Evolutionary conservation across 2,329 filamentous ascomycete genomes (phyloP).

Genomic region (Aspergillus amoenus): DNA sequence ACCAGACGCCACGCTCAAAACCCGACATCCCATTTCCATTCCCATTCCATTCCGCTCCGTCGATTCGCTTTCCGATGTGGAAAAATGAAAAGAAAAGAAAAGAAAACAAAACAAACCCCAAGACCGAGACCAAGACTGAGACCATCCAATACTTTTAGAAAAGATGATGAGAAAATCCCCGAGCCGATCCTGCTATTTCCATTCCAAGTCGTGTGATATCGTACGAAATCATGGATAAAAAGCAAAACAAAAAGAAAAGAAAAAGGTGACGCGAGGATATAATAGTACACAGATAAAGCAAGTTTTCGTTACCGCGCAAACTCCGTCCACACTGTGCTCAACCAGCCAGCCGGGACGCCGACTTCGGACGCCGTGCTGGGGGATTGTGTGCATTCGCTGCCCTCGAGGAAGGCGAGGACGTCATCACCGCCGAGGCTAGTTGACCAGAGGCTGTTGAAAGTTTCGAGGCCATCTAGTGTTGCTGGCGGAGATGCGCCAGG

Average conservation of each 20-base stretch:
- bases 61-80: not conserved
- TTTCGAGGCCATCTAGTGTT: constrained; percentile 29
- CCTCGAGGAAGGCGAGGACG: constrained; percentile 38
- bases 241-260: not conserved
- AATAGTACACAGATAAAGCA: constrained; percentile 10
- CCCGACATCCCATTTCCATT: not conserved
- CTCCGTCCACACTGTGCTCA: constrained; percentile 37
- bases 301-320: constrained; percentile 25
- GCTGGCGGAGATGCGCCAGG: constrained; percentile 31
- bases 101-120: not conserved
- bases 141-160: not conserved
- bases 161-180: not conserved
- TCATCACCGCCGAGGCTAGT: constrained; percentile 40
- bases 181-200: not conserved
- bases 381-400: constrained; percentile 32
- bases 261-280: not conserved
- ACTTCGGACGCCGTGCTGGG: constrained; percentile 30
- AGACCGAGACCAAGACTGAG: not conserved
- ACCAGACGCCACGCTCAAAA: constrained; percentile 13
- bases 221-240: constrained; percentile 1
- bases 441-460: constrained; percentile 25
- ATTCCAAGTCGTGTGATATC: not conserved
- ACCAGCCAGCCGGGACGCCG: constrained; percentile 35
- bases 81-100: too few species aligned
- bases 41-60: constrained; percentile 1